Base-by-base conservation (phyloP, 306 rosid species). In the Dryas octopetala region DNA sequence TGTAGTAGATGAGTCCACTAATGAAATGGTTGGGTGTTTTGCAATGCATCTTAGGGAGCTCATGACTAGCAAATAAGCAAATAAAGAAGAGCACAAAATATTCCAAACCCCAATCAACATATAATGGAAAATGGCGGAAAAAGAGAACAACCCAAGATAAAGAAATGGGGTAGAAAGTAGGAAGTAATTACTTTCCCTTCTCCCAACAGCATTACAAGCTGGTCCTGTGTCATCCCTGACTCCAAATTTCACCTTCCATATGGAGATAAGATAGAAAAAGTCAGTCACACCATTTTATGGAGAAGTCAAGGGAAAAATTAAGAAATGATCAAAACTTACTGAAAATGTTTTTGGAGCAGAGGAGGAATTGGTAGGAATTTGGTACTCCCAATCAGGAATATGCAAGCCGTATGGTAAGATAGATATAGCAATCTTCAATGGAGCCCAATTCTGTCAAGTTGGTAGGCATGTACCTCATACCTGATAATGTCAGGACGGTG, bases 301-400 rank as follows among this genome's bases (percentile, higher is more conserved):
- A 70, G 16, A 38, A 16, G 11, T 62, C 2, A 15, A 44, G 14
- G 4, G 4, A 28, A 1, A 46, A 51, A 1, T n/a, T 14, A 40
- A 59, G 13, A 68, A 62, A 66, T 32, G 44, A 70, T 44, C 5
- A 72, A 79, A 68, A 80, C 97, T 83, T 68, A 95, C 99, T n/a
- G 89, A 86, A 88, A 89, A 78, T 67, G 66, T 83, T 78, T 80
- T 83, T 41, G 89, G 84, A 44, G 77, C 80, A 66, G 23, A 23
- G 23, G 84, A 75, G 13, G 84, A 66, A 68, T 75, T 86, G 12
- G 54, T 66, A 66, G 89, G 84, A 84, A 90, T 76, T 67, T 76
- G 96, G 84, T 87, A 96, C 85, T 84, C 88, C 99, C 99, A 96
- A 83, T 92, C 93, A 61, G 97, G 96, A 81, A 96, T 96, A 40